Evolutionary conservation across 192 early-diverging fungal genomes (phyloP), one percentile per base, ranked within the genome.

Genomic region (Funneliformis mosseae): DNA sequence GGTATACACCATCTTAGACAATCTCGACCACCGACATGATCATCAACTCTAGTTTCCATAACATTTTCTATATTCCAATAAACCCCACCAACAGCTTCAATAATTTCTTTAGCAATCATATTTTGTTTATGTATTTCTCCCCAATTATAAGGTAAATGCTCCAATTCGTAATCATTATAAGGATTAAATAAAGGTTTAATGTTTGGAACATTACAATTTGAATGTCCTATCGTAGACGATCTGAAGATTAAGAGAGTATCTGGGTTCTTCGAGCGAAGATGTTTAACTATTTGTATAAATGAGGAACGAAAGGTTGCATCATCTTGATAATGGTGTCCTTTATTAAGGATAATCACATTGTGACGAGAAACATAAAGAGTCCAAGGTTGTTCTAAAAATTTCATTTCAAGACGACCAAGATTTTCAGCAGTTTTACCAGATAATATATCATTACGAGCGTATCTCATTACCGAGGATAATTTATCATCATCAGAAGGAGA

Each of bases 1-100:
- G 89, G 89, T 38, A 89, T 84, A 77, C 86, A 88, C 76, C 88
- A 90, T 42, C 88, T 82, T 42, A 88, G 69, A 84, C 89, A 90
- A 67, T 90, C 89, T 27, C 81, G 84, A 11, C 87, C 87, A 8
- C 88, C 89, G 10, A 90, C 80, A 86, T 90, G 87, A 0, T 86
- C 89, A 80, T 90, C 89, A 0, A 86, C 84, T 60, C 88, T 78
- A 23, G 69, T 61, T 45, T 85, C 84, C 23, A 84, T 80, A 82
- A 87, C 83, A 10, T 77, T 75, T 23, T 83, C 89, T 18, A 88
- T 72, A 80, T 90, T 87, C 59, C 88, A 39, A 74, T 80, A 90
- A 27, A 90, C 81, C 0, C 89, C 89, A 18, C 89, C 89, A 12
- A 83, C 86, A 8, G 80, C 82, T 59, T 89, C 86, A 25, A 89